Percentiles rank a stretch among this genome's conserved stretches.
Evolutionary conservation across 2,329 filamentous ascomycete genomes (phyloP).

Genomic region (Botrytis paeoniae): DNA sequence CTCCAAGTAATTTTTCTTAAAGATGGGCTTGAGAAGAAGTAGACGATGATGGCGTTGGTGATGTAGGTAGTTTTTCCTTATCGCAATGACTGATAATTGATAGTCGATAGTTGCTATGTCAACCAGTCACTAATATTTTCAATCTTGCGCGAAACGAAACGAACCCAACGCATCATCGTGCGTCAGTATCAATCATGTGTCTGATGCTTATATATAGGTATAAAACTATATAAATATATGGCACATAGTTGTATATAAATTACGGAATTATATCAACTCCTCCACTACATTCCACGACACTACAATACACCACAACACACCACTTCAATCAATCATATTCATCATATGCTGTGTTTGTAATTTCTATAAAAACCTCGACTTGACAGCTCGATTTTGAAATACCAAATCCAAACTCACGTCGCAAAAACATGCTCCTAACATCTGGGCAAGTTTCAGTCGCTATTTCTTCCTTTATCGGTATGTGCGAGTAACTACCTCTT

Average conservation of each 20-base stretch:
- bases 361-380: neutral
- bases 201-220: neutral
- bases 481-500: conserved; percentile 29
- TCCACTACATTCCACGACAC: neutral
- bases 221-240: neutral
- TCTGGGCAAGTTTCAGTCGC: conserved; percentile 69
- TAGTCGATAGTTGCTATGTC: conserved; percentile 16
- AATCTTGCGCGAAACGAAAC: neutral
- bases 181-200: neutral
- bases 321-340: neutral
- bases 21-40: neutral
- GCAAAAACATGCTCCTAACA: conserved; percentile 51
- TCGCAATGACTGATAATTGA: neutral
- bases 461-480: conserved; percentile 62
- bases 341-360: neutral
- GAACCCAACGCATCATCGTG: neutral
- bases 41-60: neutral
- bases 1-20: neutral
- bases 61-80: conserved; percentile 8
- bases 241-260: neutral
- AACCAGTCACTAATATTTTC: conserved; percentile 10
- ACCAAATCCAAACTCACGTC: neutral
- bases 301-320: neutral
- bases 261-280: neutral
- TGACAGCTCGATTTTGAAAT: neutral